phyloP scores from a whole-genome alignment of 2,329 filamentous ascomycete species.

The Shiraia sp. region DNA sequence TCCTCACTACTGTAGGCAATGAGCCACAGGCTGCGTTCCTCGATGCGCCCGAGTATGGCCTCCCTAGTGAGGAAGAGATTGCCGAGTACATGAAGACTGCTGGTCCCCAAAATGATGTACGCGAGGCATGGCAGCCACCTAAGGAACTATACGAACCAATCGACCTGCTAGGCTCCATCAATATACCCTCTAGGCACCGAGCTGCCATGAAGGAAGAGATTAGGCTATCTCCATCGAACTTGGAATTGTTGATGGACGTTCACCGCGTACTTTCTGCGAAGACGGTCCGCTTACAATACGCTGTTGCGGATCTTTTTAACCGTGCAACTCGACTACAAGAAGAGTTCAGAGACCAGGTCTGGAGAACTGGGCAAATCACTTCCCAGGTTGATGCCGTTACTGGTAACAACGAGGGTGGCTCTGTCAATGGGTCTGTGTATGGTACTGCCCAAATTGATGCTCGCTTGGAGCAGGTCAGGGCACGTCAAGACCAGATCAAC shows the following conservation, averaged over 20 bases:
- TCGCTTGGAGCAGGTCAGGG: conserved; percentile 59
- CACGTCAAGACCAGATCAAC: conserved; percentile 61
- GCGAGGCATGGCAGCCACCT: conserved; percentile 68
- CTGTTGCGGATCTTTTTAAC: conserved; percentile 73
- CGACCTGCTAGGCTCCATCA: conserved; percentile 60
- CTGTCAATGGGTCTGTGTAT: conserved; percentile 51
- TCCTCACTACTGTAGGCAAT: conserved; percentile 55
- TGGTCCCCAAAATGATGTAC: conserved; percentile 53
- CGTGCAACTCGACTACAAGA: conserved; percentile 69
- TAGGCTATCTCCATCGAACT: conserved; percentile 69
- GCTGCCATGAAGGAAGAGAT: conserved; percentile 68
- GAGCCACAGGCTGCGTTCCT: conserved; percentile 57
- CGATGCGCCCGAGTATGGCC: conserved; percentile 50
- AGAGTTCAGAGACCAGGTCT: conserved; percentile 70
- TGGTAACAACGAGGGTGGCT: conserved; percentile 55
- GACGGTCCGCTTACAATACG: conserved; percentile 68
- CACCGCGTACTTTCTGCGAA: conserved; percentile 73
- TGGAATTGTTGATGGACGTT: conserved; percentile 72
- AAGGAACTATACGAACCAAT: conserved; percentile 63
- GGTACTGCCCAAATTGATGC: conserved; percentile 63
- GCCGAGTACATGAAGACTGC: conserved; percentile 24
- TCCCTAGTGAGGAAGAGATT: conserved; percentile 33
- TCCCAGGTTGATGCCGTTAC: conserved; percentile 68
- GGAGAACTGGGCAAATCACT: conserved; percentile 67
- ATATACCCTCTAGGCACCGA: conserved; percentile 64